Conservation (phyloP, 805 yeast species). For the Candida sanyiensis region DNA sequence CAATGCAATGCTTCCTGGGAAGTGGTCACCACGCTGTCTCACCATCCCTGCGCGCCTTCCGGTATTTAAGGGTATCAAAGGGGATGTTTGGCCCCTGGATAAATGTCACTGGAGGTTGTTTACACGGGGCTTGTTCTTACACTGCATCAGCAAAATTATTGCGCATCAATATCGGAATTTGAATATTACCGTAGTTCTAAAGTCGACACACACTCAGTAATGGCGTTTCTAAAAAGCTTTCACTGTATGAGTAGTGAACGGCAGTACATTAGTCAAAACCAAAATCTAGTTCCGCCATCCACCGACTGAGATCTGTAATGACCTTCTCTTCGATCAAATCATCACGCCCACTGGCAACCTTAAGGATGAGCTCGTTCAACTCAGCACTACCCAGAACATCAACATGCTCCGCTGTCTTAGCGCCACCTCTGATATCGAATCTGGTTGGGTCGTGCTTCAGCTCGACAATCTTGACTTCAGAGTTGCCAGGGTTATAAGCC, state of each 20-base stretch:
- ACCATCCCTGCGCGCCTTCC: too few relatives aligned
- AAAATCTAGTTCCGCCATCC: slow-evolving; percentile 38
- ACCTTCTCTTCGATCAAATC: slow-evolving; percentile 54
- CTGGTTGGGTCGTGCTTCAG: slow-evolving; percentile 89
- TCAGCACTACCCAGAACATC: slow-evolving; percentile 93
- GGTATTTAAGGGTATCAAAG: too few relatives aligned
- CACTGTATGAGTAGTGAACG: too few relatives aligned
- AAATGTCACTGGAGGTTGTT: too few relatives aligned
- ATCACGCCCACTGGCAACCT: slow-evolving; percentile 80
- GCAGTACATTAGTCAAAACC: slow-evolving; percentile 15
- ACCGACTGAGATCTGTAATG: slow-evolving; percentile 53
- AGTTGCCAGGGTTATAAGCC: slow-evolving; percentile 73
- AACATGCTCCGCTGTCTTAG: slow-evolving; percentile 96
- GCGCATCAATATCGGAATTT: too few relatives aligned
- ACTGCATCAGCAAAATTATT: too few relatives aligned
- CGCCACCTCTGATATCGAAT: slow-evolving; percentile 94
- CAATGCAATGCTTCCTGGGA: too few relatives aligned
- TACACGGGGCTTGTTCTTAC: too few relatives aligned
- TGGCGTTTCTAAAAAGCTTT: not conserved
- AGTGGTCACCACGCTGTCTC: too few relatives aligned
- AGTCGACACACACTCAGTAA: too few relatives aligned
- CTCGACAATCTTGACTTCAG: slow-evolving; percentile 76
- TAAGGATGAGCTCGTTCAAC: slow-evolving; percentile 76
- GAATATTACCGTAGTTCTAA: too few relatives aligned
- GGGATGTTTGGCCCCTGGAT: too few relatives aligned